A percentile compares a stretch with the other conserved stretches of the same genome.
These are phyloP conservation scores for Cicer yamashitae DNA, from an alignment of 306 rosid genomes.

Conservation along the genomic window DNA sequence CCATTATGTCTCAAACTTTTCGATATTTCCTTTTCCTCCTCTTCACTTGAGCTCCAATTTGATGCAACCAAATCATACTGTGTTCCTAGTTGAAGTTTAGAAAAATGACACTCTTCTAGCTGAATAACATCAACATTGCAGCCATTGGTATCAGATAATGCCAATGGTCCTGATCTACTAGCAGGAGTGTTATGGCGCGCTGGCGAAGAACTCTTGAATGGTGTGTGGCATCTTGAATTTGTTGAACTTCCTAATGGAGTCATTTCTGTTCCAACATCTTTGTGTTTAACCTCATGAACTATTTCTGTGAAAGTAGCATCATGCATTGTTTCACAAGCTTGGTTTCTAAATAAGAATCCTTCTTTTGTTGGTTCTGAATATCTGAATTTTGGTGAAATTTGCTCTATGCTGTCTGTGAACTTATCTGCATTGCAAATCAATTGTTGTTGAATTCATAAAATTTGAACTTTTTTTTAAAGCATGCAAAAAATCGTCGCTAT, in stretches of 20 bases:
- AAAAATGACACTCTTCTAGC: conserved; percentile 85
- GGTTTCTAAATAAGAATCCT: conserved; percentile 74
- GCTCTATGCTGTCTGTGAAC: conserved; percentile 73
- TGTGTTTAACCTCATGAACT: conserved; percentile 64
- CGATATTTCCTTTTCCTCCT: conserved; percentile 91
- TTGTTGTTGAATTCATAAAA: not conserved
- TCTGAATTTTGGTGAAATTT: conserved; percentile 60
- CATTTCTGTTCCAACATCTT: conserved; percentile 93
- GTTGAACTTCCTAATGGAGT: conserved; percentile 97
- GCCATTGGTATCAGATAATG: conserved; percentile 45
- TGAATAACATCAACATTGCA: conserved; percentile 61
- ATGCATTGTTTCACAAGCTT: conserved; percentile 56
- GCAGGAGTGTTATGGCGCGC: conserved; percentile 93
- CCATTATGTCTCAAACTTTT: conserved; percentile 89
- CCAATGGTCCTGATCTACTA: conserved; percentile 81
- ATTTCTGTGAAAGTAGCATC: conserved; percentile 65
- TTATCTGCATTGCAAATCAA: conserved; percentile 68
- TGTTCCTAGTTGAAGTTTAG: conserved; percentile 74
- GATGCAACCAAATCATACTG: conserved; percentile 73
- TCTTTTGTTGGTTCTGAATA: conserved; percentile 66
- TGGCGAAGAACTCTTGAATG: conserved; percentile 81
- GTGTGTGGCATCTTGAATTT: conserved; percentile 91
- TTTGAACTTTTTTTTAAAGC: not conserved
- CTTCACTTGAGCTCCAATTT: conserved; percentile 95
- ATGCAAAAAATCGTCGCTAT: too few species aligned